A percentile compares a stretch with the other conserved stretches of the same genome.
Evolutionary conservation across 2,329 filamentous ascomycete genomes (phyloP).

Genomic region (Blumeriella jaapii): DNA sequence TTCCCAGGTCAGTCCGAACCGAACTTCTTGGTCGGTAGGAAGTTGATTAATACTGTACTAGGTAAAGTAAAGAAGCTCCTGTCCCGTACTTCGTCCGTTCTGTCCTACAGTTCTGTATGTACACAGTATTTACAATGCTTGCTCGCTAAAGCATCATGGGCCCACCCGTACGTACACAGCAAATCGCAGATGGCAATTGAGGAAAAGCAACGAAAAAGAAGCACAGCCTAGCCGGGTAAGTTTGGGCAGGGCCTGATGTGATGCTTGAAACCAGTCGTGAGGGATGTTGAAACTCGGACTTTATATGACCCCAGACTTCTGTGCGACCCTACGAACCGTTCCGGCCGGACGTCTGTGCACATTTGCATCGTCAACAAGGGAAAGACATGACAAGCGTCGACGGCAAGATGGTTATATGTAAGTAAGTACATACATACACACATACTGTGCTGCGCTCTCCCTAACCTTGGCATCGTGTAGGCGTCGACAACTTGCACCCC

Average conservation of each 20-base stretch:
- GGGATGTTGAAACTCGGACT: slow-evolving; percentile 26
- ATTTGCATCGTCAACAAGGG: slow-evolving; percentile 5
- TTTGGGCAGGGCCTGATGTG: slow-evolving; percentile 10
- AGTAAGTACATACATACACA: slow-evolving; percentile 1
- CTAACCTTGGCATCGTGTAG: neutral
- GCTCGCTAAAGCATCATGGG: slow-evolving; percentile 17
- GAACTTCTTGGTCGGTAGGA: too few species aligned
- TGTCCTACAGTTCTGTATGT: too few species aligned
- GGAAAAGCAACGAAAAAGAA: neutral
- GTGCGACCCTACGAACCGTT: slow-evolving; percentile 24
- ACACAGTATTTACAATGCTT: too few species aligned
- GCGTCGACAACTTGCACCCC: neutral
- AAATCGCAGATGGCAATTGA: neutral
- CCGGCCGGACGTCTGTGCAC: slow-evolving; percentile 26
- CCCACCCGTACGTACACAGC: slow-evolving; percentile 10
- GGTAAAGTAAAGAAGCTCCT: too few species aligned
- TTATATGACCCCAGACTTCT: slow-evolving; percentile 25
- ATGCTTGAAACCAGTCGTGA: slow-evolving; percentile 25
- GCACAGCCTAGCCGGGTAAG: too few species aligned
- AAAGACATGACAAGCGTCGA: slow-evolving; percentile 17
- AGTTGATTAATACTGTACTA: too few species aligned
- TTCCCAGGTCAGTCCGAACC: too few species aligned
- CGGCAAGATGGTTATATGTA: slow-evolving; percentile 9
- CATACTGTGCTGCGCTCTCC: slow-evolving; percentile 11
- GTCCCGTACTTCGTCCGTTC: too few species aligned